Evolutionary conservation across 169 alveolate species (phyloP).

Genomic region (Plasmodium knowlesi): DNA sequence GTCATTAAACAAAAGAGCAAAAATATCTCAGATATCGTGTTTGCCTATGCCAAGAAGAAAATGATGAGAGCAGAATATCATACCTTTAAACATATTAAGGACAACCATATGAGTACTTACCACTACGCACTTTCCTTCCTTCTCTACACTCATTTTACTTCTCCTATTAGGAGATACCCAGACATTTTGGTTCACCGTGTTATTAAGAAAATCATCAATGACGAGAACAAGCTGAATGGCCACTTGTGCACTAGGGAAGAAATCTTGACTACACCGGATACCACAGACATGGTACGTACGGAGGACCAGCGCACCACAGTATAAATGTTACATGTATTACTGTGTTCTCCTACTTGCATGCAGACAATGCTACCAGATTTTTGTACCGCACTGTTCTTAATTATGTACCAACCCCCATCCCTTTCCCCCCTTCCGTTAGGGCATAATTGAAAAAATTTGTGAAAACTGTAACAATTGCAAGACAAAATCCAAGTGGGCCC

Average conservation of each 20-base stretch:
- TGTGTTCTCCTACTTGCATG: too few relatives aligned
- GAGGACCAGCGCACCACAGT: not conserved
- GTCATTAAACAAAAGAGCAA: slow-evolving; percentile 17
- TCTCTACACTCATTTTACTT: slow-evolving; percentile 91
- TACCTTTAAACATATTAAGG: slow-evolving; percentile 51
- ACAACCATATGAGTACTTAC: slow-evolving; percentile 75
- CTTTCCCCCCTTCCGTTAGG: slow-evolving; percentile 8
- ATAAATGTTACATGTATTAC: too few relatives aligned
- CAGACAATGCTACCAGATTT: not conserved
- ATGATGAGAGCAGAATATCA: slow-evolving; percentile 72
- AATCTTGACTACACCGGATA: slow-evolving; percentile 17
- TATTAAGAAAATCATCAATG: slow-evolving; percentile 85
- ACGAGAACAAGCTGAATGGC: slow-evolving; percentile 14
- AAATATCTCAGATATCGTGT: slow-evolving; percentile 37
- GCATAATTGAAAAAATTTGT: slow-evolving; percentile 51
- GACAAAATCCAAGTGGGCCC: slow-evolving; percentile 62
- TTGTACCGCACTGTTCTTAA: too few relatives aligned
- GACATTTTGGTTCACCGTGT: slow-evolving; percentile 91
- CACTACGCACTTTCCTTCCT: slow-evolving; percentile 90
- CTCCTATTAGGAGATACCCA: slow-evolving; percentile 92
- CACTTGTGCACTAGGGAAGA: slow-evolving; percentile 40
- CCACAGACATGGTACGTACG: slow-evolving; percentile 34
- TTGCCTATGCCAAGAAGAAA: slow-evolving; percentile 64
- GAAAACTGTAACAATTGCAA: slow-evolving; percentile 67
- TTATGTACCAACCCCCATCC: too few relatives aligned